phyloP scores from a whole-genome alignment of 1,139 yeast genomes.

The Candida tunisiensis region DNA sequence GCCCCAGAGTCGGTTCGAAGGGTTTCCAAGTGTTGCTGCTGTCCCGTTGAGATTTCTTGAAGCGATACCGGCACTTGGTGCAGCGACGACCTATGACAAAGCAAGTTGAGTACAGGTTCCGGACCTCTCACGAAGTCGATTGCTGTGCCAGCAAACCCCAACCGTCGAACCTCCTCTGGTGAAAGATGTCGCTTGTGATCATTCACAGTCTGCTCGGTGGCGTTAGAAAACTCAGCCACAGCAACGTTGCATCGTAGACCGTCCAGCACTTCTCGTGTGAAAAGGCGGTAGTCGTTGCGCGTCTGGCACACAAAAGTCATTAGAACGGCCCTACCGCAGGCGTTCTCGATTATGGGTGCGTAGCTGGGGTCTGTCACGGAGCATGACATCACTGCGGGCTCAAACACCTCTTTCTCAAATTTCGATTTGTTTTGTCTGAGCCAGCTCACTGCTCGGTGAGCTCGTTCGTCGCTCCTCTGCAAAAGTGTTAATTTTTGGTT shows the following conservation, averaged over 20 bases:
- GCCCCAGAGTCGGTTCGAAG: too few species aligned
- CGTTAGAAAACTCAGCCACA: constrained; percentile 26
- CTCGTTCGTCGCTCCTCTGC: constrained; percentile 26
- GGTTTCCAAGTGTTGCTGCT: constrained; percentile 25
- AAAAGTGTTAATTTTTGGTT: constrained; percentile 36
- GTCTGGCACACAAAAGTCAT: constrained; percentile 37
- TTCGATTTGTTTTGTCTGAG: constrained; percentile 12
- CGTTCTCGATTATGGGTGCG: neutral
- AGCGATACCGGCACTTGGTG: constrained; percentile 49
- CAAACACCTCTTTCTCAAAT: constrained; percentile 32
- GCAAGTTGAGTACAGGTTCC: constrained; percentile 51
- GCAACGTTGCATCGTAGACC: constrained; percentile 23
- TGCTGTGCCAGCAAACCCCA: constrained; percentile 71
- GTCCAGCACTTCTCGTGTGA: constrained; percentile 26
- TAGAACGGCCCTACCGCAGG: constrained; percentile 13
- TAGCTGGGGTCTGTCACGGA: constrained; percentile 32
- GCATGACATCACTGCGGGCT: constrained; percentile 48
- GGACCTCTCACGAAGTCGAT: constrained; percentile 67
- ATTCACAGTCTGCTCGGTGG: constrained; percentile 7
- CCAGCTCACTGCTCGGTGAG: constrained; percentile 6
- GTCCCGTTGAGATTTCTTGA: constrained; percentile 24
- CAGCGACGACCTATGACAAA: constrained; percentile 41
- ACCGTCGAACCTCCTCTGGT: constrained; percentile 21
- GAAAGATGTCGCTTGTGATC: constrained; percentile 17
- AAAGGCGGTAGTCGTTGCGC: constrained; percentile 26